Percentiles rank a stretch among this genome's conserved stretches.
phyloP scores from a whole-genome alignment of 306 rosid species.

The Castanea crenata region DNA sequence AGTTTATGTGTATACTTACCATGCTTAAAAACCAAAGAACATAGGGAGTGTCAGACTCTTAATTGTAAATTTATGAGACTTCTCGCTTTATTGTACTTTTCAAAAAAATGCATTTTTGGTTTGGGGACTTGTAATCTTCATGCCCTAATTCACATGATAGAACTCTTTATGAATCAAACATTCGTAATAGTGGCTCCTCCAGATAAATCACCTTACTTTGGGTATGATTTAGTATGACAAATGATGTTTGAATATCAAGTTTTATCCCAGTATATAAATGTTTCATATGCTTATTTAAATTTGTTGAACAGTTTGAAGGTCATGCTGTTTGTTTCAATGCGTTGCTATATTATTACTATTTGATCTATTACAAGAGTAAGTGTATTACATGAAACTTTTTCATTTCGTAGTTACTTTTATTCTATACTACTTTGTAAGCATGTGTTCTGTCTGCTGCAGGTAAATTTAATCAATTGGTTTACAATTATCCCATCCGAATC shows the following conservation, averaged over 20 bases:
- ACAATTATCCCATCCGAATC: conserved; percentile 97
- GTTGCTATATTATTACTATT: background rate
- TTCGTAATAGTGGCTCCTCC: no score
- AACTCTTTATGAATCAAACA: no score
- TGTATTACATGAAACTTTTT: background rate
- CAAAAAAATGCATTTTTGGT: background rate
- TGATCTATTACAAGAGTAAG: background rate
- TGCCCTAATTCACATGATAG: background rate
- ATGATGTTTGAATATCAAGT: background rate
- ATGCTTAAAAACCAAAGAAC: conserved; percentile 16
- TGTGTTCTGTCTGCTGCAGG: conserved; percentile 49
- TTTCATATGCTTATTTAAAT: background rate
- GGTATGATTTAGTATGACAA: background rate
- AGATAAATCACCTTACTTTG: background rate
- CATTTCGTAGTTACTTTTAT: background rate
- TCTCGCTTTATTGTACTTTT: conserved; percentile 13
- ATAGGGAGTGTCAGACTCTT: conserved; percentile 2
- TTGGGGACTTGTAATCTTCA: background rate
- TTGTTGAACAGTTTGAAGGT: background rate
- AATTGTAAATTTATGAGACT: conserved; percentile 3
- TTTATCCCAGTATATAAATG: background rate
- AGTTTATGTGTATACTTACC: background rate
- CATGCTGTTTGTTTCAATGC: background rate
- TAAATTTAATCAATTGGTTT: conserved; percentile 93
- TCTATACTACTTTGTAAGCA: background rate